Evolutionary conservation across 2,329 filamentous ascomycete genomes (phyloP), one percentile per base, ranked within the genome.

Genomic region (Pseudocercospora pini-densiflorae): DNA sequence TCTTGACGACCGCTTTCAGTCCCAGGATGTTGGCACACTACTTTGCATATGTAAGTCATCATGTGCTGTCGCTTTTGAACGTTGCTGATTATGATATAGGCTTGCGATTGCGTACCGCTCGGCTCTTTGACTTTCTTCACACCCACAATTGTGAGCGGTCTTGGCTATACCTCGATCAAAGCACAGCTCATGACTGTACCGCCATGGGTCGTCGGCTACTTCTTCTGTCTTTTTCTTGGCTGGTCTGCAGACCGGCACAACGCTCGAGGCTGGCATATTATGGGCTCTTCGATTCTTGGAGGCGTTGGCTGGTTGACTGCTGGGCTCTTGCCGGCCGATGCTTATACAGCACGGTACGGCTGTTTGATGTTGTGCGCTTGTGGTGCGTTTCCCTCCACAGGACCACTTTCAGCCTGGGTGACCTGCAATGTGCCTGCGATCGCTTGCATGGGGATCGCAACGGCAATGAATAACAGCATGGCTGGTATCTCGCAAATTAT

Each of bases 61-160:
- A n/a, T 23, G 16, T 19, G 14, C 43, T 54, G 40, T 31, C 23
- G 1, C 12, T 19, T 55, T 16, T 33, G 27, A 10, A 12, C 12
- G 14, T 9, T 24, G 47, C 47, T 51, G 47, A 51, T 14, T 23
- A 6, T 23, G 9, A 7, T 51, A 10, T 29, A 68, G 67, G 70
- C 77, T 10, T 69, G 66, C n/a, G 69, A 76, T 51, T 76, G 74
- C 45, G 71, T 77, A 6, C 76, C 75, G 0, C 71, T 77, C 19
- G 76, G 76, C 27, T 74, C 71, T 1, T 72, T 76, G n/a, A 76
- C 81, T 2, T 87, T 86, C 77, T 86, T 86, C 73, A 85, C 85
- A 65, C 84, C 83, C 0, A 83, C 82, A 0, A 79, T 86, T 10
- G 83, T 86, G 49, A 76, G 80, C 12, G 82, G 81, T 1, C 79